Base-by-base conservation (phyloP, 176 grass and related monocot genomes). In the Otatea glauca region DNA sequence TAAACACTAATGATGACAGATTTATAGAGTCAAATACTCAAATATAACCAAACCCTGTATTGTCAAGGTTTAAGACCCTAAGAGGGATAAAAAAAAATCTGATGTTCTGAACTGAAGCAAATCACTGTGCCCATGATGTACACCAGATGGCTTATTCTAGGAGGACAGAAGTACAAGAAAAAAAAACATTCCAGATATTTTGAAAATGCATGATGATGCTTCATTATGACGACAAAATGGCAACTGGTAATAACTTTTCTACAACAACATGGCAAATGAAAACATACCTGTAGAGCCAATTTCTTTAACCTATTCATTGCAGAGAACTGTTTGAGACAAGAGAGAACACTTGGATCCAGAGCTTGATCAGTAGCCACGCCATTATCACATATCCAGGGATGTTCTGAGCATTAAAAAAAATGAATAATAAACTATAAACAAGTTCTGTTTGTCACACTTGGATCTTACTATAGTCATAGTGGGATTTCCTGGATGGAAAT, bases 291-390 rank as follows among this genome's bases (percentile, higher is more conserved):
- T 90, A 94, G 74, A 83, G 95, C 95, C 74, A 97, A 80, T 74
- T 94, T 97, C 78, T 97, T 91, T 73, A 97, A 86, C 75, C 89
- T 92, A 65, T 97, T 97, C 95, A 97, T 97, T 78, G 89, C 87
- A 61, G 92, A 94, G 27, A 97, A 97, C 76, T 91, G 88, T 51
- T 88, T 94, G 64, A 97, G 87, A 24, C 95, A 87, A 86, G 90
- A 97, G 38, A 97, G 83, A 62, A 97, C 92, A 90, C 84, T 86
- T 13, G 87, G 85, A 85, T 97, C 95, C 75, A 94, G 87, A 84
- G 75, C 88, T 65, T 75, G 65, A 37, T 94, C 78, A 79, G 87
- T 88, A 66, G 88, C 79, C 37, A 83, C 79, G 88, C 90, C 90
- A 72, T 94, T 90, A 84, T 97, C 84, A 89, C 90, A 90, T 51